These are phyloP conservation scores for Cryptococcus depauperatus DNA, from an alignment of 1,284 basidiomycete genomes.

Conservation along the genomic window DNA sequence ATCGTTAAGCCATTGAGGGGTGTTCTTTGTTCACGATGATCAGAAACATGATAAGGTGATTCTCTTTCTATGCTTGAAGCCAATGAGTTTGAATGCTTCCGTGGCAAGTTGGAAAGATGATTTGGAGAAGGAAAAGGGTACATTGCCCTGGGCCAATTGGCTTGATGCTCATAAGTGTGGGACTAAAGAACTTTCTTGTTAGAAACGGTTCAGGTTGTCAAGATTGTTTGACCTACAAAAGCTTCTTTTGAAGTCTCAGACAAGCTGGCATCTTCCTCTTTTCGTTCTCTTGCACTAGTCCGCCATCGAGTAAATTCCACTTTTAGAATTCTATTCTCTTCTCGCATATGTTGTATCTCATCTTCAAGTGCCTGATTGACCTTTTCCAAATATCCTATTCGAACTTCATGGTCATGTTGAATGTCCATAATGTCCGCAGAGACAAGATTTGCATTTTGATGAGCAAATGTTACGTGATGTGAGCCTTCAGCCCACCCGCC, in stretches of 20 bases:
- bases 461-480: not conserved
- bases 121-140: not conserved
- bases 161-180: not conserved
- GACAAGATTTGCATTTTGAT: not conserved
- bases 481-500: not conserved
- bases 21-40: not conserved
- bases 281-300: not conserved
- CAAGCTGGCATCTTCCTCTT: not conserved
- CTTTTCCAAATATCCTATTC: constrained; percentile 28
- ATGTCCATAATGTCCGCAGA: not conserved
- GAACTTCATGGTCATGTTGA: constrained; percentile 1
- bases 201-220: not conserved
- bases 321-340: constrained; percentile 25
- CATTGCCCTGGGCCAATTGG: not conserved
- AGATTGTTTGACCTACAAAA: not conserved
- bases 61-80: too few relatives aligned
- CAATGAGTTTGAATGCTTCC: not conserved
- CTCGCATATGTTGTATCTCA: constrained; percentile 18
- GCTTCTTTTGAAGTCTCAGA: not conserved
- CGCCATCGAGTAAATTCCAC: constrained; percentile 13
- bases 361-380: constrained; percentile 33
- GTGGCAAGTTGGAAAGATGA: not conserved
- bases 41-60: not conserved
- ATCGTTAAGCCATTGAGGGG: not conserved
- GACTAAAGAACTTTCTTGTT: not conserved